phyloP scores from a whole-genome alignment of 495 filamentous ascomycete genomes.

The Staphylotrichum tortipilum region DNA sequence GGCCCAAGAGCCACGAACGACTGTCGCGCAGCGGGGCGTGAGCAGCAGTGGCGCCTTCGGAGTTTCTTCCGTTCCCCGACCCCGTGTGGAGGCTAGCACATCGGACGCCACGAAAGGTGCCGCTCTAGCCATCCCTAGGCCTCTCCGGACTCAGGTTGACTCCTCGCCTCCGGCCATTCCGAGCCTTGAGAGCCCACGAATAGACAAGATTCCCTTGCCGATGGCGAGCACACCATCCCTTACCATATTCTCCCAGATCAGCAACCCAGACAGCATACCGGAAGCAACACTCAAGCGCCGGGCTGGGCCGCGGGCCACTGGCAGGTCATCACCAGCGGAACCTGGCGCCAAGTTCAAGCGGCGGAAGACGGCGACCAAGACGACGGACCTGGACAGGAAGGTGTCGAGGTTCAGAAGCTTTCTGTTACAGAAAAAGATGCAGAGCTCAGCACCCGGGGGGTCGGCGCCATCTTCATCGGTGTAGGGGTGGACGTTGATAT shows the following conservation, averaged over 20 bases:
- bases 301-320: neutral
- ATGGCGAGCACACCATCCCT: neutral
- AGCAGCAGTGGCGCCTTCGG: neutral
- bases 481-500: too few species aligned
- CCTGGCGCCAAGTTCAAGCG: neutral
- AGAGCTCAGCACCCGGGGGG: neutral
- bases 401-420: neutral
- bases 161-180: neutral
- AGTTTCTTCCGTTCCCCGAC: neutral
- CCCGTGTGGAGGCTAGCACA: neutral
- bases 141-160: neutral
- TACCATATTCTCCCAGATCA: neutral
- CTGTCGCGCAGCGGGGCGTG: neutral
- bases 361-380: neutral
- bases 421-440: neutral
- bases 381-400: neutral
- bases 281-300: neutral
- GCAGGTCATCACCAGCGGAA: neutral
- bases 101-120: neutral
- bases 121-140: neutral
- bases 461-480: neutral
- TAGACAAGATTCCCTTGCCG: neutral
- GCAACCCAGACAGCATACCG: conserved; percentile 10
- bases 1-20: neutral
- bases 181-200: neutral